Evolutionary conservation across 345 rosid species (phyloP).

Genomic region (Fremontodendron californicum): DNA sequence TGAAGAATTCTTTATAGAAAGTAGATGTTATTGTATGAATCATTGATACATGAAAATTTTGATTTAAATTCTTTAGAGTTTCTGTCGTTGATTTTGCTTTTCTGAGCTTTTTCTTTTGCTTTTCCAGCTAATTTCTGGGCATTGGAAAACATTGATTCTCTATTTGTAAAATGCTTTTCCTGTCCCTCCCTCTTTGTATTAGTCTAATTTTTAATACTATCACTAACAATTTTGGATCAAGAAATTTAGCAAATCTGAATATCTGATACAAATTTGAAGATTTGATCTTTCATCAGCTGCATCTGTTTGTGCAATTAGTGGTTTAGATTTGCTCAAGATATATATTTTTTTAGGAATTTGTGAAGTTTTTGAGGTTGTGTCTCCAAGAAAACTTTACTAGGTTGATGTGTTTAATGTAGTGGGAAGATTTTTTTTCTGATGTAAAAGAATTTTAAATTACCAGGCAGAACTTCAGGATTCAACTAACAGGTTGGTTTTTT

Average conservation of each 20-base stretch:
- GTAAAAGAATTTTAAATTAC: background rate
- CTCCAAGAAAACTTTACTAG: background rate
- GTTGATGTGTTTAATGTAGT: background rate
- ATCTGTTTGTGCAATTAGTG: background rate
- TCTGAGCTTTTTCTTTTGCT: background rate
- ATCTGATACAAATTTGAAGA: too few species aligned
- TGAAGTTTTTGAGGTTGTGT: background rate
- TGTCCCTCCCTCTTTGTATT: background rate
- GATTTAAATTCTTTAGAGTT: background rate
- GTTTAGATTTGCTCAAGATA: background rate
- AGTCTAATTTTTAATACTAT: background rate
- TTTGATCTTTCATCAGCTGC: background rate
- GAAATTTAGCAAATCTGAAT: background rate
- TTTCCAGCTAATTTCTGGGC: background rate
- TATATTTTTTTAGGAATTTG: background rate
- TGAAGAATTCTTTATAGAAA: background rate
- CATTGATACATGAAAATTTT: background rate
- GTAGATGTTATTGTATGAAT: background rate
- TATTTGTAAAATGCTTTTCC: background rate
- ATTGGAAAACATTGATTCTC: background rate
- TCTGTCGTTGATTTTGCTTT: too few species aligned
- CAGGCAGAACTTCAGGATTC: background rate
- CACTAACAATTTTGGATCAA: background rate
- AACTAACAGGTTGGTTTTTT: background rate
- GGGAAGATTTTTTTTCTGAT: background rate